Evolutionary conservation across 1,284 basidiomycete genomes (phyloP).

Genomic region (Meira nashicola): DNA sequence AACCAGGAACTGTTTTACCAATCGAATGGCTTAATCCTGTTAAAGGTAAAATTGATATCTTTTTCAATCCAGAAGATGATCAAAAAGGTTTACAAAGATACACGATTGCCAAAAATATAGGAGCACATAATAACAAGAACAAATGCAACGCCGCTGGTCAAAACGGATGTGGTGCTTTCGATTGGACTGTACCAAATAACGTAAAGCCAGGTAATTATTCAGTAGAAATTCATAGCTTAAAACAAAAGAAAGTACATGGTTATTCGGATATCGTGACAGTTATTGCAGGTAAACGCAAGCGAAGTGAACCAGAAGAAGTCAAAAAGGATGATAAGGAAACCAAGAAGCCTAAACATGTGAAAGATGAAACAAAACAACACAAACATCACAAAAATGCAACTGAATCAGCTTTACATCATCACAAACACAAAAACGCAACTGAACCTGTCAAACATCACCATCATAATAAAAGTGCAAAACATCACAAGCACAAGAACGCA

Average conservation of each 20-base stretch:
- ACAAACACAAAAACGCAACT: too few species aligned
- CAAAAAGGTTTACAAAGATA: neutral
- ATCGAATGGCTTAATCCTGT: constrained; percentile 7
- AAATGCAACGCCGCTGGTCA: neutral
- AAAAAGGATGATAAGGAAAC: too few species aligned
- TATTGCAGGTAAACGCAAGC: neutral
- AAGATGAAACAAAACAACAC: too few species aligned
- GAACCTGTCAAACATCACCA: too few species aligned
- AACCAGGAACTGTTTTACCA: neutral
- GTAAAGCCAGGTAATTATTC: neutral
- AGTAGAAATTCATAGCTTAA: neutral
- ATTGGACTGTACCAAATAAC: neutral
- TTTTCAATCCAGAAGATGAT: neutral
- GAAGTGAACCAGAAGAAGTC: too few species aligned
- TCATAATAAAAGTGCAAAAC: too few species aligned
- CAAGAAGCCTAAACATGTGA: too few species aligned
- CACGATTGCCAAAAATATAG: neutral
- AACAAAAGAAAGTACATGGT: neutral
- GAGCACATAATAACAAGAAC: constrained; percentile 2
- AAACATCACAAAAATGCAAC: too few species aligned
- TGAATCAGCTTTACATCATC: too few species aligned
- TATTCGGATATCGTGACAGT: constrained; percentile 1
- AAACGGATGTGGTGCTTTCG: constrained; percentile 2
- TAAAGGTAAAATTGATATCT: neutral
- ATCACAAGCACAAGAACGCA: too few species aligned